Base-by-base conservation (phyloP, 2,329 filamentous ascomycete genomes). In the Mycosphaerella sp. region DNA sequence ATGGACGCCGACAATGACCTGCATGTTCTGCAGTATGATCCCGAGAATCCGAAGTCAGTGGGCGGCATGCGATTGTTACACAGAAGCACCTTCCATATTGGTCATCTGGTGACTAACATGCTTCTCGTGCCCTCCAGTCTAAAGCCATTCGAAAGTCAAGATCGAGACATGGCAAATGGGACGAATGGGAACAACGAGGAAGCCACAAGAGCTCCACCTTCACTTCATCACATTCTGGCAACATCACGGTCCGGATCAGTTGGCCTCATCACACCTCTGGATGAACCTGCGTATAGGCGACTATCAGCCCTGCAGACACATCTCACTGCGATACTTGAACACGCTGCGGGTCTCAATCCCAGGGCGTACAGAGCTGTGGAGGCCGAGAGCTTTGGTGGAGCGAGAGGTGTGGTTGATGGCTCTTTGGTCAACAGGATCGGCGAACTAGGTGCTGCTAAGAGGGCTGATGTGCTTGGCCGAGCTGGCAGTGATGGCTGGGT, bases 21-120 rank as follows among this genome's bases (percentile, higher is more conserved):
- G 40, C 89, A 96, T 68, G 80, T 96, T 45, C 74, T 97, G 59
- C 89, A 97, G 71, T 98, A 93, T 66, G 91, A 97, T 66, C 93
- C 93, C 0, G 92, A 97, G 67, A 91, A 97, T 67, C 92, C 92
- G 12, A 95, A 95, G 75, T 95, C 90, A 6, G 82, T 95, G 34
- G 87, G 92, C 54, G 93, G 93, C 46, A 86, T 91, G 65, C 82
- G 91, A 40, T 81, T 98, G 23, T 80, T 98, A 6, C 89, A 92
- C 70, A 84, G 88, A 56, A 89, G 87, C 50, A 88, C 89, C 55
- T 97, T 98, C 74, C 86, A 91, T 67, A 84, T 88, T 0, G 90
- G 89, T 38, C 88, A 95, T 70, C 80, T 85, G 59, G 83, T 87
- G 0, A 85, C 87, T 0, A 81, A 80, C 38, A 85, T 90, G 62